Evolutionary conservation across 768 basidiomycete species (phyloP).

Genomic region (Hygrocybe punicea): DNA sequence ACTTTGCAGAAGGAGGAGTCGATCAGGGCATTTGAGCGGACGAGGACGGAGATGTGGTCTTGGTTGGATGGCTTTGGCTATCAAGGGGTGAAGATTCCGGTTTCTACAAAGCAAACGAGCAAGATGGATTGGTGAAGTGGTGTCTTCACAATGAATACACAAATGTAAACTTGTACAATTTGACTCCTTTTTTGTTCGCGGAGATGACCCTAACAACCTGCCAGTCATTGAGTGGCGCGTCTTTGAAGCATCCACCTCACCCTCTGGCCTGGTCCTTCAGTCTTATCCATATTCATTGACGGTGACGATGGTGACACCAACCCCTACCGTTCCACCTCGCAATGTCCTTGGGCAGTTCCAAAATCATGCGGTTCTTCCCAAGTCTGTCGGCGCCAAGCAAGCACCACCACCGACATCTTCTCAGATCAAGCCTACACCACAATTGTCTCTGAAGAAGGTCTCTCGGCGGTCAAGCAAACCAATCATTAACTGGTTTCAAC

Average conservation of each 20-base stretch:
- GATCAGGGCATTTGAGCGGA: conserved; percentile 80
- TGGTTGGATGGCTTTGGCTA: conserved; percentile 98
- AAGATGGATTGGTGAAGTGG: conserved; percentile 71
- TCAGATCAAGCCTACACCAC: conserved; percentile 20
- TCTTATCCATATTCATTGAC: neutral
- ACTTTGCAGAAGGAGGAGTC: conserved; percentile 74
- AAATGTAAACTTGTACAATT: neutral
- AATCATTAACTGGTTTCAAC: conserved; percentile 86
- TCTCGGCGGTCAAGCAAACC: conserved; percentile 75
- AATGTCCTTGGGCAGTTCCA: conserved; percentile 6
- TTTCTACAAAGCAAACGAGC: conserved; percentile 36
- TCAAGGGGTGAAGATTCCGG: conserved; percentile 70
- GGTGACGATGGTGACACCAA: conserved; percentile 1
- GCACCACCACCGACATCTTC: conserved; percentile 1
- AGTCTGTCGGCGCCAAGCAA: neutral
- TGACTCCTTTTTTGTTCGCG: neutral
- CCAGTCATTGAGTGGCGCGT: neutral
- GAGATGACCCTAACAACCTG: neutral
- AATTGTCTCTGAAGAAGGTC: conserved; percentile 49
- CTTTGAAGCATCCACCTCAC: no score
- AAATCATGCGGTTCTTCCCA: neutral
- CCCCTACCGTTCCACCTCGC: neutral
- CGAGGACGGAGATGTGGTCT: conserved; percentile 77
- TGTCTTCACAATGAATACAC: neutral
- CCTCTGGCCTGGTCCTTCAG: no score